A percentile compares a stretch with the other conserved stretches of the same genome.
phyloP scores from a whole-genome alignment of 1,139 yeast genomes.

The Meyerozyma smithsonii region DNA sequence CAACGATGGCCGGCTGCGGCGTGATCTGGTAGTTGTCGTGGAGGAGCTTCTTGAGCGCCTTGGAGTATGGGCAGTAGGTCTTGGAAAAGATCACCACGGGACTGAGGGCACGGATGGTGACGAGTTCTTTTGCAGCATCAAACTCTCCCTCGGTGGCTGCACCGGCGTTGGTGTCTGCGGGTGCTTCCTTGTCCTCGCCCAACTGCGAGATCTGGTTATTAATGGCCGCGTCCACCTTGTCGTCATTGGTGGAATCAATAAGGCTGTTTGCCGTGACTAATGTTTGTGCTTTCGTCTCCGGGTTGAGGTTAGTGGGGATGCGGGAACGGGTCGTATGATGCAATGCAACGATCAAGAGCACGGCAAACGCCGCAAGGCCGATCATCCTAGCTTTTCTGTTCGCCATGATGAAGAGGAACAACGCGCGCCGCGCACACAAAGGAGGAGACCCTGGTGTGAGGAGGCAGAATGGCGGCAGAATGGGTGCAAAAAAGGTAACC shows the following conservation, averaged over 20 bases:
- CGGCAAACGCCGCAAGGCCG: background rate
- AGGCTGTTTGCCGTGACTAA: slow-evolving; percentile 13
- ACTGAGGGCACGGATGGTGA: slow-evolving; percentile 51
- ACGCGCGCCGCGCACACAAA: no score
- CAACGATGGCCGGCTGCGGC: slow-evolving; percentile 73
- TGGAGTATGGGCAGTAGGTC: slow-evolving; percentile 72
- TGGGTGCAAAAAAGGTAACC: no score
- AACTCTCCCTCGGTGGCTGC: slow-evolving; percentile 30
- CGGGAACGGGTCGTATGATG: background rate
- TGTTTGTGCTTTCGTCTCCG: background rate
- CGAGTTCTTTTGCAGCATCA: slow-evolving; percentile 58
- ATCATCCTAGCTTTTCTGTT: background rate
- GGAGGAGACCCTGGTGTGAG: background rate
- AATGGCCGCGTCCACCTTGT: slow-evolving; percentile 35
- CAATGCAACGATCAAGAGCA: background rate
- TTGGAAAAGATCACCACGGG: slow-evolving; percentile 75
- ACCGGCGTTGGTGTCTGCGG: background rate
- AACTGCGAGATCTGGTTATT: slow-evolving; percentile 34
- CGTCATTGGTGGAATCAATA: slow-evolving; percentile 33
- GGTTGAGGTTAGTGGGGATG: background rate
- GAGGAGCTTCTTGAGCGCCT: slow-evolving; percentile 62
- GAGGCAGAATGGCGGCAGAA: background rate
- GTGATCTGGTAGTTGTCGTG: slow-evolving; percentile 59
- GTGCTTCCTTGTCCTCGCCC: slow-evolving; percentile 7
- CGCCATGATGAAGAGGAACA: background rate